These are phyloP conservation scores for Panaeolus papilionaceus DNA, from an alignment of 768 basidiomycete genomes.

Conservation along the genomic window DNA sequence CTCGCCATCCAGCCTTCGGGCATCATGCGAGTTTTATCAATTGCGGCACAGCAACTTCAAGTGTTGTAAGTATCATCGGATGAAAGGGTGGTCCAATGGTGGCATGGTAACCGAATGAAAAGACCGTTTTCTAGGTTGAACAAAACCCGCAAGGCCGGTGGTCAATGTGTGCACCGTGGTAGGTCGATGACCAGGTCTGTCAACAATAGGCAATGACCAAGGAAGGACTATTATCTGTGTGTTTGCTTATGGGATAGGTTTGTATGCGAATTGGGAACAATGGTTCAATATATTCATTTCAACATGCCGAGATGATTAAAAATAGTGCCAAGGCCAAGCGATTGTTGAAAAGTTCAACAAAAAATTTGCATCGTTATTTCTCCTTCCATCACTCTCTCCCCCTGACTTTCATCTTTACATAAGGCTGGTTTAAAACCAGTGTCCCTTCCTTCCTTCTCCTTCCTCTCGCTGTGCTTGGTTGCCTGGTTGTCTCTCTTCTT, in stretches of 20 bases:
- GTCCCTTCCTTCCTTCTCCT: slow-evolving; percentile 22
- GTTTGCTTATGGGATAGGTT: slow-evolving; percentile 1
- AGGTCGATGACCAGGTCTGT: neutral
- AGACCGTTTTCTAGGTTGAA: neutral
- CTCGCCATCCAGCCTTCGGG: neutral
- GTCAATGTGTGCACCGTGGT: neutral
- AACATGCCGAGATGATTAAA: neutral
- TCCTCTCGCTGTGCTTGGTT: slow-evolving; percentile 25
- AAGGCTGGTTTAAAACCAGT: slow-evolving; percentile 18
- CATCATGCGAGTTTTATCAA: slow-evolving; percentile 6
- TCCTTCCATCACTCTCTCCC: slow-evolving; percentile 12
- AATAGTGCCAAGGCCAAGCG: slow-evolving; percentile 7
- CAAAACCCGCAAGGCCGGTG: neutral
- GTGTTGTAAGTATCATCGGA: neutral
- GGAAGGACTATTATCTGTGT: neutral
- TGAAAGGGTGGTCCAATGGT: slow-evolving; percentile 10
- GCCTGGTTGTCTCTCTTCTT: slow-evolving; percentile 17
- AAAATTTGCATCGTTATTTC: slow-evolving; percentile 15
- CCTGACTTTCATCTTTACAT: slow-evolving; percentile 10
- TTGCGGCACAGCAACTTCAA: neutral
- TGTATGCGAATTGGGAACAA: neutral
- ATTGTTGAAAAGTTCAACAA: slow-evolving; percentile 7
- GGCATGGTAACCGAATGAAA: slow-evolving; percentile 11
- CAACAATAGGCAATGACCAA: neutral
- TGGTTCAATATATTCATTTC: neutral